Percentiles rank a stretch among this genome's conserved stretches.
These are phyloP conservation scores for Kewa caespitosa DNA, from an alignment of 179 eudicot genomes.

Conservation along the genomic window DNA sequence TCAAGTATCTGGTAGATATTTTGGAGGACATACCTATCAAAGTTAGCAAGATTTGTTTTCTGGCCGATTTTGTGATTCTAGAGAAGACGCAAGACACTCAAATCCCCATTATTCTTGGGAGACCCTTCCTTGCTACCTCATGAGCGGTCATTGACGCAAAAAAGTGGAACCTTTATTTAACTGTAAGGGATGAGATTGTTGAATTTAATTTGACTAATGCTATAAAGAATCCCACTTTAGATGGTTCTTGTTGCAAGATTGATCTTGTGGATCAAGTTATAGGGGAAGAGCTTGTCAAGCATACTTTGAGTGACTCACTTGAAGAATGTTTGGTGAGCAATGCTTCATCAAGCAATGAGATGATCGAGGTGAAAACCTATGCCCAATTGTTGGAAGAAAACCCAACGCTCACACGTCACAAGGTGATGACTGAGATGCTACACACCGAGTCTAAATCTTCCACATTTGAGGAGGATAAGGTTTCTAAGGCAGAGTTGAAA, in stretches of 20 bases:
- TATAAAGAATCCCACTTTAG: not conserved
- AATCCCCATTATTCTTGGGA: not conserved
- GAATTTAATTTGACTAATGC: too few species aligned
- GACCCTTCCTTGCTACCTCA: not conserved
- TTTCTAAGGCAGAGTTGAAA: not conserved
- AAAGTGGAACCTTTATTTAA: not conserved
- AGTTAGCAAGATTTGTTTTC: too few species aligned
- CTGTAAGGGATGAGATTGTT: too few species aligned
- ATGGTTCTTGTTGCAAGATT: not conserved
- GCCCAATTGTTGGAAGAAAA: not conserved
- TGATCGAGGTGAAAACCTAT: not conserved
- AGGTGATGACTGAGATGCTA: not conserved
- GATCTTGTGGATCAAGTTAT: too few species aligned
- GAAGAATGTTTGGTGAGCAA: not conserved
- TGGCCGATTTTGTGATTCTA: too few species aligned
- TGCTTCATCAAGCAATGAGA: not conserved
- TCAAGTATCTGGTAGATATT: too few species aligned
- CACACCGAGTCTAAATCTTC: not conserved
- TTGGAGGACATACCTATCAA: too few species aligned
- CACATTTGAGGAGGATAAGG: not conserved
- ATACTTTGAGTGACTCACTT: not conserved
- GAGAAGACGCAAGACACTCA: not conserved
- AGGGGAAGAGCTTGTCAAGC: too few species aligned
- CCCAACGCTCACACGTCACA: not conserved
- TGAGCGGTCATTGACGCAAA: not conserved